Evolutionary conservation across 257 asterid genomes (phyloP).

Genomic region (Jacaranda mimosifolia): DNA sequence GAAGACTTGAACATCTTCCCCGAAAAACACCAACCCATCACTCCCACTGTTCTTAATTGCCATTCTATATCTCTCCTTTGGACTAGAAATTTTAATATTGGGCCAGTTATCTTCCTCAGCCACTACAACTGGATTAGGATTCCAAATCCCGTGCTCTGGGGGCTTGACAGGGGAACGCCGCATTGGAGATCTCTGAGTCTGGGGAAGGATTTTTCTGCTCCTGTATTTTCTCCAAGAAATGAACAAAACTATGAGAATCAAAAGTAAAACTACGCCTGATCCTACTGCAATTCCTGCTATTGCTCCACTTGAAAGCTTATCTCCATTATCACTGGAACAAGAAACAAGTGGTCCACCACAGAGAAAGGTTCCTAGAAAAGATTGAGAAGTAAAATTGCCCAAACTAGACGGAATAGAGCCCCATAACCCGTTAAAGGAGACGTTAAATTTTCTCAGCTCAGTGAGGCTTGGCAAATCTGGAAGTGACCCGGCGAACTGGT

Average conservation of each 20-base stretch:
- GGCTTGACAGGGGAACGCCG: conserved; percentile 39
- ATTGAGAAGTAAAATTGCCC: conserved; percentile 34
- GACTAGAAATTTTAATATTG: not conserved
- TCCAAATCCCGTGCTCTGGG: conserved; percentile 18
- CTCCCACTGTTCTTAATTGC: conserved; percentile 15
- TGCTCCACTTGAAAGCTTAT: conserved; percentile 54
- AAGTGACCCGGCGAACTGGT: conserved; percentile 58
- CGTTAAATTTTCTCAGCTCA: conserved; percentile 48
- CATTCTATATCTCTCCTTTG: not conserved
- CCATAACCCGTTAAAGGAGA: conserved; percentile 57
- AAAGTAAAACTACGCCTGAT: conserved; percentile 39
- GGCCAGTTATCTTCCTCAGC: conserved; percentile 11
- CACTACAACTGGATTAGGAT: conserved; percentile 11
- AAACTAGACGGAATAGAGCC: conserved; percentile 59
- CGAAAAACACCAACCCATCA: conserved; percentile 58
- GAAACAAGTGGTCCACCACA: conserved; percentile 54
- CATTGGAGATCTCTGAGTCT: conserved; percentile 26
- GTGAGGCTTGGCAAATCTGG: conserved; percentile 45
- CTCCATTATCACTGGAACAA: conserved; percentile 38
- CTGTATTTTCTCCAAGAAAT: conserved; percentile 44
- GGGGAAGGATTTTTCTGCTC: conserved; percentile 28
- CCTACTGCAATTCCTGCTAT: conserved; percentile 70
- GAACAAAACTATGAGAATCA: conserved; percentile 31
- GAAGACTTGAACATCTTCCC: conserved; percentile 37
- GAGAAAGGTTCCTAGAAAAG: conserved; percentile 61